These are phyloP conservation scores for Begonia peltatifolia DNA, from an alignment of 306 rosid species.

Conservation along the genomic window DNA sequence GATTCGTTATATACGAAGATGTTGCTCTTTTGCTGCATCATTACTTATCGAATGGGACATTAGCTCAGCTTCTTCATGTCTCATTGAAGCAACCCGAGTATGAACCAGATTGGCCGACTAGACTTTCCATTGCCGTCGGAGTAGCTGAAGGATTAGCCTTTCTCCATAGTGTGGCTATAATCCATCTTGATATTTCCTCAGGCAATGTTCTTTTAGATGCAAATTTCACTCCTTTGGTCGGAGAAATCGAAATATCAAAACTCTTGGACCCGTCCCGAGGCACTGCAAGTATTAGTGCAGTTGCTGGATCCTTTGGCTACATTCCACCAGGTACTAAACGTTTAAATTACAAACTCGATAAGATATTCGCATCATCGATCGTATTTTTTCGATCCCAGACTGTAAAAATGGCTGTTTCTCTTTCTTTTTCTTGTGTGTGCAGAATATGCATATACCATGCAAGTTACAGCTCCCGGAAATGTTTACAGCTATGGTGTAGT, in stretches of 20 bases:
- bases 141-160: constrained; percentile 93
- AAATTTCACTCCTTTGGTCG: constrained; percentile 70
- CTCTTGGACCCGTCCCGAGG: constrained; percentile 91
- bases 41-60: constrained; percentile 69
- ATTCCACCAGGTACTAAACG: constrained; percentile 78
- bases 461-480: constrained; percentile 96
- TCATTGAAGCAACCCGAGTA: constrained; percentile 53
- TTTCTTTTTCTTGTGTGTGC: constrained; percentile 13
- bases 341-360: constrained; percentile 5
- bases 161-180: constrained; percentile 85
- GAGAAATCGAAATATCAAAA: constrained; percentile 94
- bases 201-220: constrained; percentile 79
- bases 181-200: constrained; percentile 93
- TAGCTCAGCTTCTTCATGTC: constrained; percentile 86
- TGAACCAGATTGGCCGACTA: constrained; percentile 84
- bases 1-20: constrained; percentile 90
- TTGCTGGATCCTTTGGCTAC: constrained; percentile 97
- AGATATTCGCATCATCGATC: too few species aligned
- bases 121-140: constrained; percentile 80
- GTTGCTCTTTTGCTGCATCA: constrained; percentile 89
- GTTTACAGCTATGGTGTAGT: constrained; percentile 94
- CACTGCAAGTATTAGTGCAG: constrained; percentile 94
- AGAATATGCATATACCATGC: constrained; percentile 99
- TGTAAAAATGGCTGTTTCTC: not conserved
- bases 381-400: not conserved